Percentiles rank a stretch among this genome's conserved stretches.
Conservation (phyloP, 257 asterid species). For the Forsythia viridissima region DNA sequence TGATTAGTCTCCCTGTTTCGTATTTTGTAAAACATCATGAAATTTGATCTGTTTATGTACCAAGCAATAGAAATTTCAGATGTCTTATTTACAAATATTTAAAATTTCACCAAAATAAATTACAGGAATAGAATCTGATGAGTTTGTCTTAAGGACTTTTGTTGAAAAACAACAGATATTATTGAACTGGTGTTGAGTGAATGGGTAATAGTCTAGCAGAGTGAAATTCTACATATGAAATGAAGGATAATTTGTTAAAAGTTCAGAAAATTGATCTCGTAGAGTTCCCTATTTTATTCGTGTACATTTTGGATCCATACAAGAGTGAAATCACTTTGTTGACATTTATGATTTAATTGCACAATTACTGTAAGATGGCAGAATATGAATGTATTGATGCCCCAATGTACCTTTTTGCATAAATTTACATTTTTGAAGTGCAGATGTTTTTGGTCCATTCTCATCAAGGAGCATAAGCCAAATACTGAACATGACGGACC, state of each 20-base stretch:
- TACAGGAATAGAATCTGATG: not conserved
- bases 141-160: not conserved
- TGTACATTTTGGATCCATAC: too few relatives aligned
- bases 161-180: not conserved
- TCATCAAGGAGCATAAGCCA: not conserved
- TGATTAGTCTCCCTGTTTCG: not conserved
- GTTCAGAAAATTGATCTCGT: not conserved
- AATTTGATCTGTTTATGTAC: not conserved
- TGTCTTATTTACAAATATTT: not conserved
- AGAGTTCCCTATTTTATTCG: not conserved
- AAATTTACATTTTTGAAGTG: not conserved
- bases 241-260: not conserved
- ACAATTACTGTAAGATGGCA: not conserved
- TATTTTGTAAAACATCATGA: not conserved
- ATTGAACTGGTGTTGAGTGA: not conserved
- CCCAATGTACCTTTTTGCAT: not conserved
- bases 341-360: not conserved
- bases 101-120: too few relatives aligned
- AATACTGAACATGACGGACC: not conserved
- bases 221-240: not conserved
- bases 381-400: not conserved
- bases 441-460: not conserved
- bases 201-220: not conserved
- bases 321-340: not conserved
- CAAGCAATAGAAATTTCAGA: not conserved